Evolutionary conservation across 257 asterid genomes (phyloP), one percentile per base, ranked within the genome.

Genomic region (Fraxinus cuspidata): DNA sequence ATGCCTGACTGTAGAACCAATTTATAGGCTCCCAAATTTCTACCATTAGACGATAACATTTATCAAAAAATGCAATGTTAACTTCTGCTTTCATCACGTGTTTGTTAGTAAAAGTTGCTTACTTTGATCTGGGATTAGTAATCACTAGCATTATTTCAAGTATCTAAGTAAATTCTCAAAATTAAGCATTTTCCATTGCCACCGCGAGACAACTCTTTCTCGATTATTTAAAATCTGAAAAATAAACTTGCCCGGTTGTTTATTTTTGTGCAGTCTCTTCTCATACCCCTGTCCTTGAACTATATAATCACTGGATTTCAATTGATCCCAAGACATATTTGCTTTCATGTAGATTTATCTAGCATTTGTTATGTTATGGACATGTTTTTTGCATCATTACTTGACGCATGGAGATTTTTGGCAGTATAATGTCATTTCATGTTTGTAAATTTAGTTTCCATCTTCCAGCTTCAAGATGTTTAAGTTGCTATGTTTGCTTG

Each of bases 91-190:
- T 53, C 27, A 7, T 19, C 12, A 53, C 27, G 27, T n/a, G 64
- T 53, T 53, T 18, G 64, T 53, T 53, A 53, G 64, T 47, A 47
- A 53, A 42, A 53, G 64, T 53, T 53, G 64, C 64, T n/a, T 53
- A 1, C 64, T 53, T 53, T 53, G 21, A 53, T 18, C 64, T 53
- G 11, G 27, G n/a, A 53, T n/a, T 47, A 47, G n/a, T 47, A 47
- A 47, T 47, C 56, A 0, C 56, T 47, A 53, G 4, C 21, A 18
- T 49, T 18, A 37, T 16, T 13, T 4, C 3, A 13, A 49, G 60
- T 49, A 49, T 13, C n/a, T 18, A 5, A 51, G 60, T 19, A 11
- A 42, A 42, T 42, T 42, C 51, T 42, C 18, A 42, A 42, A 42
- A 42, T 42, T 5, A 42, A 42, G 49, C 49, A 42, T 9, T 40